Percentiles rank a stretch among this genome's conserved stretches.
These are phyloP conservation scores for Pyrrhoderma lamaoense DNA, from an alignment of 1,284 basidiomycete species.

Conservation along the genomic window DNA sequence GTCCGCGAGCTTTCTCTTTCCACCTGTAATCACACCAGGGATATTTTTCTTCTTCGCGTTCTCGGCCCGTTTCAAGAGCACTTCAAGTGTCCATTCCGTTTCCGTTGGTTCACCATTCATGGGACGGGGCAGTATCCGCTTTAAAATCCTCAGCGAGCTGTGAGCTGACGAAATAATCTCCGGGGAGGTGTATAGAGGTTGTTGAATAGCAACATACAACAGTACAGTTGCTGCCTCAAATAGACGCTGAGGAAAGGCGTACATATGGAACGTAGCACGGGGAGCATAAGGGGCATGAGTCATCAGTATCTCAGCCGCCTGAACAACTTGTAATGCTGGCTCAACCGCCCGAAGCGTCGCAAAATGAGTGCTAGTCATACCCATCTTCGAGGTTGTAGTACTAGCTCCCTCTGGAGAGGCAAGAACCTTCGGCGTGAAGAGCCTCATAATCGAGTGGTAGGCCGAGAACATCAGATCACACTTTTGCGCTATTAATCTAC, in stretches of 20 bases:
- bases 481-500: conserved; percentile 38
- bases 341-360: neutral
- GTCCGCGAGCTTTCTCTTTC: conserved; percentile 50
- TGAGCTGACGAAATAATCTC: conserved; percentile 44
- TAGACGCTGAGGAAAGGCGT: conserved; percentile 41
- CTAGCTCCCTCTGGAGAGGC: conserved; percentile 27
- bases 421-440: conserved; percentile 44
- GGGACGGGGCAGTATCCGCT: conserved; percentile 22
- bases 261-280: conserved; percentile 24
- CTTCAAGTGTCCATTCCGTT: conserved; percentile 39
- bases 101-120: conserved; percentile 25
- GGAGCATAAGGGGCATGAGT: conserved; percentile 1
- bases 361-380: neutral
- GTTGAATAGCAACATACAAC: conserved; percentile 49
- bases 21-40: conserved; percentile 23
- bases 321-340: conserved; percentile 8
- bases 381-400: neutral
- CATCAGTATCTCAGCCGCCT: conserved; percentile 9
- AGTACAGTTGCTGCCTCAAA: conserved; percentile 58
- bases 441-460: conserved; percentile 51
- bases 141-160: conserved; percentile 43
- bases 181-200: conserved; percentile 38
- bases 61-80: conserved; percentile 36
- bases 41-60: neutral
- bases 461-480: conserved; percentile 55